Evolutionary conservation across 176 grass and related monocot species (phyloP).

Genomic region (Cenchrus fungigraminus): DNA sequence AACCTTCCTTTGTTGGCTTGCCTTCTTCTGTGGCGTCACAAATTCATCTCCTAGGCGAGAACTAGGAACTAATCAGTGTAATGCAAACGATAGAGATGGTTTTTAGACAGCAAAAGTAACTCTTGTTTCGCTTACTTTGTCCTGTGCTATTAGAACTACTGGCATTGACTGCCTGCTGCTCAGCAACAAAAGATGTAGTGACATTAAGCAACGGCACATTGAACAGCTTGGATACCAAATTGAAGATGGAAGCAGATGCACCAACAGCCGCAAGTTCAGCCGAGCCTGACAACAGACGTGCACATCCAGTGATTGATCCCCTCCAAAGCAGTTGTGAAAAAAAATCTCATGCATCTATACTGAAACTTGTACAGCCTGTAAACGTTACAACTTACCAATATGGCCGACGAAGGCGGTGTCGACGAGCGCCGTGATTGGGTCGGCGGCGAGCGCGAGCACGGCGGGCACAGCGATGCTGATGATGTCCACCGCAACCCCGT

Average conservation of each 20-base stretch:
- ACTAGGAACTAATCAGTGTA: conserved; percentile 28
- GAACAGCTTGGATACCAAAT: conserved; percentile 92
- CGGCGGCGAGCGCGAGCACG: conserved; percentile 64
- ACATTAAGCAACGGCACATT: conserved; percentile 91
- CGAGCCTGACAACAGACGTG: conserved; percentile 51
- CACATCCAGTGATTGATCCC: neutral
- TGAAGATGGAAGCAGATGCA: conserved; percentile 79
- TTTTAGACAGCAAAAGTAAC: neutral
- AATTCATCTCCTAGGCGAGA: conserved; percentile 51
- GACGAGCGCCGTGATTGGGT: conserved; percentile 64
- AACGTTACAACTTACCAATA: conserved; percentile 48
- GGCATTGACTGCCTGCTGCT: conserved; percentile 64
- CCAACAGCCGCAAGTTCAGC: conserved; percentile 79
- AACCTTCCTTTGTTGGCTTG: conserved; percentile 52
- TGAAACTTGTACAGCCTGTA: neutral
- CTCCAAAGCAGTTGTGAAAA: neutral
- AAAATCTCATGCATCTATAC: neutral
- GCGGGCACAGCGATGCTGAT: conserved; percentile 58
- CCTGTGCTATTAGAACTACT: neutral
- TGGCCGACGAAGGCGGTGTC: conserved; percentile 79
- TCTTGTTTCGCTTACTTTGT: conserved; percentile 32
- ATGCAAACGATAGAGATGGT: neutral
- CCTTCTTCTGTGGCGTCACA: neutral
- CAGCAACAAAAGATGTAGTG: conserved; percentile 93
- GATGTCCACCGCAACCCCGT: conserved; percentile 51